phyloP scores from a whole-genome alignment of 1,284 basidiomycete species.

The Ustilago loliicola region DNA sequence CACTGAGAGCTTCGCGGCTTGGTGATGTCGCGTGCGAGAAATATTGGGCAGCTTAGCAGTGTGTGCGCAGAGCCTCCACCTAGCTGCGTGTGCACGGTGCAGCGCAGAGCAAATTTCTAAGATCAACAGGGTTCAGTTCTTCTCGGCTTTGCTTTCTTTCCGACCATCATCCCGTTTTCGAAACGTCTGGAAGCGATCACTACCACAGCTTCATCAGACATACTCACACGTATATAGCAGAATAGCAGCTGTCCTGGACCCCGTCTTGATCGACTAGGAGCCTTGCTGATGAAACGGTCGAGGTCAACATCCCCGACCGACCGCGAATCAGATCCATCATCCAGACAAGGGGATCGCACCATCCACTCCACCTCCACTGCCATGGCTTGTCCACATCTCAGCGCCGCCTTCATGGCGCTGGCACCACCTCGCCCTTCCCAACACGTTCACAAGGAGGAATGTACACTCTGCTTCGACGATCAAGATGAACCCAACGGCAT shows the following conservation, averaged over 20 bases:
- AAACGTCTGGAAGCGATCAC: neutral
- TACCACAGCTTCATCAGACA: neutral
- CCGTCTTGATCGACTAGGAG: neutral
- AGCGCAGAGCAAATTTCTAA: constrained; percentile 2
- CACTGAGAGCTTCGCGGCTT: too few relatives aligned
- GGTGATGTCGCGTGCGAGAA: constrained; percentile 26
- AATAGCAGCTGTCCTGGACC: neutral
- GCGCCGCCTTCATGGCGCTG: constrained; percentile 50
- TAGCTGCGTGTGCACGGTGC: constrained; percentile 28
- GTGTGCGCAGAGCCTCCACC: constrained; percentile 19
- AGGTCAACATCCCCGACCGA: constrained; percentile 31
- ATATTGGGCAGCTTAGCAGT: neutral
- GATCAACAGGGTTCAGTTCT: constrained; percentile 14
- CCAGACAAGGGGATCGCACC: constrained; percentile 9
- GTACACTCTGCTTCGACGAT: constrained; percentile 95
- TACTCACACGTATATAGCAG: neutral
- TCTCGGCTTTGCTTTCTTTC: neutral
- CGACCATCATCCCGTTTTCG: neutral
- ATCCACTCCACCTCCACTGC: constrained; percentile 1
- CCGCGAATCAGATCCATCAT: constrained; percentile 16
- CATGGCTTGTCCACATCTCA: constrained; percentile 63
- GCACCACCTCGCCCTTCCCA: constrained; percentile 57
- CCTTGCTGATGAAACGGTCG: constrained; percentile 46
- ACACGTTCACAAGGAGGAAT: constrained; percentile 83
- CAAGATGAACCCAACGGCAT: constrained; percentile 81